Evolutionary conservation across 2,329 filamentous ascomycete genomes (phyloP), one percentile per base, ranked within the genome.

Genomic region (Pyrenophora tritici-repentis): DNA sequence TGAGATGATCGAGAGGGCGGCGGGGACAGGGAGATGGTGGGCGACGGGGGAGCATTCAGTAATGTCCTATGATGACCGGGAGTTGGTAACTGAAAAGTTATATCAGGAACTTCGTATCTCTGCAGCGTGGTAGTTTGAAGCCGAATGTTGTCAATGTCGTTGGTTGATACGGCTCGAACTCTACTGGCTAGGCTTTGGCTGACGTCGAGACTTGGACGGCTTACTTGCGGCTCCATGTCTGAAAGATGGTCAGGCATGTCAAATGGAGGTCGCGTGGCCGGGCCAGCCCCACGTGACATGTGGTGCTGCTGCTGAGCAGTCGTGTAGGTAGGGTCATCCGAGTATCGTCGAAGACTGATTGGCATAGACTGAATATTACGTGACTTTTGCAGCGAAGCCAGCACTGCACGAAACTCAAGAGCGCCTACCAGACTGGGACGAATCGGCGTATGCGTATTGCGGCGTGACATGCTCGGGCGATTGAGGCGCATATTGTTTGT

Each of bases 401-500:
- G 78, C 3, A 96, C 88, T 2, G 93, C 93, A 62, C 92, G 84
- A 64, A 99, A 99, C 74, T 99, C 94, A 50, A 99, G 79, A 7
- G 90, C 94, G 36, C 94, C 94, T 3, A 99, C 88, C 39, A 99
- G 78, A 77, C 94, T 97, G 1, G 94, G 93, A 36, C 94, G 83
- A 56, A 99, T 97, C 0, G 91, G 89, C 6, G 87, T 93, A 54
- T 92, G 83, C 2, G 90, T 85, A 39, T 81, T 91, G 58, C 87
- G 87, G 59, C 88, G 85, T 56, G 86, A 83, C 39, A 84, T 80
- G 26, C 79, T 78, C 1, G 89, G 85, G 17, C 91, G 84, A 59
- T 86, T 86, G 22, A 97, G 81, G 49, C 93, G 88, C 94, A 99
- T 99, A 71, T 91, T 96, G 71, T 87, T 94, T 33, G 88, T 87